These are phyloP conservation scores for Herpotrichia juniperi DNA, from an alignment of 2,329 filamentous ascomycete species.

Conservation along the genomic window DNA sequence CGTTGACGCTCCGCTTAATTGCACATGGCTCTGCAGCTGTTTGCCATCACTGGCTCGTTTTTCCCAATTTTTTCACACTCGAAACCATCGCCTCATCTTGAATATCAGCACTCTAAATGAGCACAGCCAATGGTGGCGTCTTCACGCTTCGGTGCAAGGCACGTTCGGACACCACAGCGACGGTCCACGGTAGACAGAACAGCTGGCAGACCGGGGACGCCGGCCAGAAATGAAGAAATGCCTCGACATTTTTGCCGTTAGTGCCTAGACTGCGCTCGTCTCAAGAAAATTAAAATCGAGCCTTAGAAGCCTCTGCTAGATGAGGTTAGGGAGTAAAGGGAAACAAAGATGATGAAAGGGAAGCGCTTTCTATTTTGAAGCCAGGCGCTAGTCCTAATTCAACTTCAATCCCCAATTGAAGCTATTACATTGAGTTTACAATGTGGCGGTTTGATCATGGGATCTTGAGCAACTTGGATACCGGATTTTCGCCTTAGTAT, in stretches of 20 bases:
- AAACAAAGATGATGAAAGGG: too few relatives aligned
- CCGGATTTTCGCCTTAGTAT: too few relatives aligned
- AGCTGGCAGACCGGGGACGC: neutral
- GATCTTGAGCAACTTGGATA: too few relatives aligned
- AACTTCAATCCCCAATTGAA: too few relatives aligned
- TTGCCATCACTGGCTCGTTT: conserved; percentile 11
- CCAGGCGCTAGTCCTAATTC: too few relatives aligned
- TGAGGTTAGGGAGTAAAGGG: neutral
- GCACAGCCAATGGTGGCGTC: conserved; percentile 5
- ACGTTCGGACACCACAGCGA: neutral
- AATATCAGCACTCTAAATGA: conserved; percentile 9
- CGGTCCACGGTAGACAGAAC: neutral
- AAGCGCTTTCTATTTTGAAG: too few relatives aligned
- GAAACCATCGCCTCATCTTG: conserved; percentile 15
- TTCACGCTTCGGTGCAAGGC: neutral
- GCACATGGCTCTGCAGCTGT: conserved; percentile 11
- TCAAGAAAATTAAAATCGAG: neutral
- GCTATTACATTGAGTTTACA: too few relatives aligned
- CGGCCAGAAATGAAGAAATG: neutral
- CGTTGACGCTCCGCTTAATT: conserved; percentile 12
- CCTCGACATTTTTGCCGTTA: too few relatives aligned
- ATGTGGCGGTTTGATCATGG: too few relatives aligned
- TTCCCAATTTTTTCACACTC: conserved; percentile 1
- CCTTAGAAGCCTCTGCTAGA: neutral
- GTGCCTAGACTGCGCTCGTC: neutral